phyloP scores from a whole-genome alignment of 2,329 filamentous ascomycete species.

The Fusarium tricinctum region DNA sequence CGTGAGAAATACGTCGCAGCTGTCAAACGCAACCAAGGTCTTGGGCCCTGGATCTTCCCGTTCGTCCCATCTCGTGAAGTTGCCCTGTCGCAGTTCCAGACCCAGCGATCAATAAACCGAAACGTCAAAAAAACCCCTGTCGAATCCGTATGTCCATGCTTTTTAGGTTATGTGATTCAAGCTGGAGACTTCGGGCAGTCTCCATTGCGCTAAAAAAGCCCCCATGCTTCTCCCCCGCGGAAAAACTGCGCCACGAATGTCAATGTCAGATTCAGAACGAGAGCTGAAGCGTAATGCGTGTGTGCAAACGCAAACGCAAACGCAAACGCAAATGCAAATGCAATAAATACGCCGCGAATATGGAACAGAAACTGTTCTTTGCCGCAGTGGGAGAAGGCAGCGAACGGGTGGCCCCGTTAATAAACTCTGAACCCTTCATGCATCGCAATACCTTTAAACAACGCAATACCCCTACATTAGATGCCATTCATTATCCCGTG shows the following conservation, averaged over 20 bases:
- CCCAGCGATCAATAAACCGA: constrained; percentile 26
- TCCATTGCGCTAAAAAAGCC: constrained; percentile 27
- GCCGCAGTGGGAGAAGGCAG: background rate
- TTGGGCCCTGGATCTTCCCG: constrained; percentile 18
- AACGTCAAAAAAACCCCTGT: constrained; percentile 21
- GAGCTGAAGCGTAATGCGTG: constrained; percentile 13
- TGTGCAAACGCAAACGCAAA: too few species aligned
- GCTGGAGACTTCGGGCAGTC: constrained; percentile 41
- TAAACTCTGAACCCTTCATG: constrained; percentile 13
- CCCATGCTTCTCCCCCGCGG: constrained; percentile 10
- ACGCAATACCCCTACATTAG: background rate
- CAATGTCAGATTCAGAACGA: constrained; percentile 30
- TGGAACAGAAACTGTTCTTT: constrained; percentile 12
- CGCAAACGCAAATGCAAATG: background rate
- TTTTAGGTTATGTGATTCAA: constrained; percentile 23
- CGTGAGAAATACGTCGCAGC: constrained; percentile 11
- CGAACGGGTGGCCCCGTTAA: constrained; percentile 18
- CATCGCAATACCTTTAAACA: constrained; percentile 11
- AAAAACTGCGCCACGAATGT: constrained; percentile 45
- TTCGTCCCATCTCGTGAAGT: constrained; percentile 31
- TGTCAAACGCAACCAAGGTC: constrained; percentile 14
- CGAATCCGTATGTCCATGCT: constrained; percentile 9
- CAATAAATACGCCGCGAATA: constrained; percentile 24
- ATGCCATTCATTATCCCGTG: constrained; percentile 13
- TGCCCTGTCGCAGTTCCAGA: constrained; percentile 13